Evolutionary conservation across 2,329 filamentous ascomycete genomes (phyloP), one percentile per base, ranked within the genome.

Genomic region (Fusarium pseudograminearum): DNA sequence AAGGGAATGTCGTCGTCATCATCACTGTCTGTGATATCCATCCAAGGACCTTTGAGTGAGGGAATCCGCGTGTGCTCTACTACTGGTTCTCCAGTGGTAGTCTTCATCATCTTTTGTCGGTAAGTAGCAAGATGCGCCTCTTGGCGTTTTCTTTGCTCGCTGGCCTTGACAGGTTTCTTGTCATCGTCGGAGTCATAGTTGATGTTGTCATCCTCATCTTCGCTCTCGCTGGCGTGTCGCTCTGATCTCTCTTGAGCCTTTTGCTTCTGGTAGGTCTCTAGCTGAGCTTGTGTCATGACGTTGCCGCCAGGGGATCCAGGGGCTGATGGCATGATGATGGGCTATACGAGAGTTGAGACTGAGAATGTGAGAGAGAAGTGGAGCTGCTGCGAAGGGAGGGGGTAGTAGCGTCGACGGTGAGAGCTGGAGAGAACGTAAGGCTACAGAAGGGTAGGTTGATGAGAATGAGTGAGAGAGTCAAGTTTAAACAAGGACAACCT

Each of bases 41-140:
- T 45, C 57, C 61, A 59, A 1, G 66, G 61, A 2, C 57, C 44
- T 18, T 65, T 57, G 8, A 56, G 42, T 0, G 67, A 63, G 1
- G 65, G 57, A 1, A 61, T 48, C 11, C 59, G 57, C 0, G 36
- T 50, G 38, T 70, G 62, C 10, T 54, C 30, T 40, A 10, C 52
- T 9, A 50, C 28, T 30, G 57, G 46, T 8, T 58, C 51, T 20
- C 65, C 51, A 33, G 30, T 61, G 14, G 68, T 71, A 5, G 50
- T 71, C 50, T 69, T 71, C 68, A 62, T 69, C 68, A 65, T 71
- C 36, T 69, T 62, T 59, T 71, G 54, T 45, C 68, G 53, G 38
- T 71, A 71, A 12, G 56, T 54, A 30, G 52, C 65, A 5, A 69
- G 50, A 5, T 71, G 65, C 8, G 68, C 68, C n/a, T 71, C 68